Base-by-base conservation (phyloP, 2,329 filamentous ascomycete species). In the Pseudopyricularia javanii region DNA sequence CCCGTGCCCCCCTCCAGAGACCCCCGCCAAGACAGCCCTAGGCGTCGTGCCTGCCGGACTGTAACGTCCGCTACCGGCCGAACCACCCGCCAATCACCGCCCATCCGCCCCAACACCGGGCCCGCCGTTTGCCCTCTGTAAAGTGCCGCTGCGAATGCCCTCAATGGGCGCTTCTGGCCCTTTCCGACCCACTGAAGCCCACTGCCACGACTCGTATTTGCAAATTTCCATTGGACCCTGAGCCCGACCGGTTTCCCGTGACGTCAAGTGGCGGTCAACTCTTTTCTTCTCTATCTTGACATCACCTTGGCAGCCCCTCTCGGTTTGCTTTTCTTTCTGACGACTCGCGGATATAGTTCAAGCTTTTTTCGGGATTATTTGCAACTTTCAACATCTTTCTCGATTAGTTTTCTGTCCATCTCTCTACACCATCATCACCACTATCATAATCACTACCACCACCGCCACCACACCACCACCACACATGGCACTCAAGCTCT, bases 401-500 rank as follows among this genome's bases (percentile, higher is more conserved):
- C 22, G 1, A 7, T 35, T 14, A 14, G 12, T 6, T 35, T 15
- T 15, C 4, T 15, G 12, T 14, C 33, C 12, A 14, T 15, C 7
- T 11, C n/a, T 3, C 17, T n/a, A 14, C 17, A 22, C 17, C n/a
- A 43, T 20, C n/a, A 43, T 20, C 4, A 37, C 2, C 3, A n/a
- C 34, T 7, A 17, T 5, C 35, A 37, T n/a, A n/a, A n/a, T 17
- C 20, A 37, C 15, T 37, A 37, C 17, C 5, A 22, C 9, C 17
- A 43, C 7, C n/a, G 7, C 8, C 33, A 2, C n/a, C 14, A 7
- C 37, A 7, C 37, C 17, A n/a, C 12, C 17, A 43, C 37, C 4
- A n/a, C 22, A 20, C 17, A 43, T 43, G 37, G 37, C 37, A 20
- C 22, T 71, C 55, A 68, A 69, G 61, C 67, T 73, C 53, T 69